Conservation (phyloP, 495 filamentous ascomycete genomes). For the Penicillium soppii region DNA sequence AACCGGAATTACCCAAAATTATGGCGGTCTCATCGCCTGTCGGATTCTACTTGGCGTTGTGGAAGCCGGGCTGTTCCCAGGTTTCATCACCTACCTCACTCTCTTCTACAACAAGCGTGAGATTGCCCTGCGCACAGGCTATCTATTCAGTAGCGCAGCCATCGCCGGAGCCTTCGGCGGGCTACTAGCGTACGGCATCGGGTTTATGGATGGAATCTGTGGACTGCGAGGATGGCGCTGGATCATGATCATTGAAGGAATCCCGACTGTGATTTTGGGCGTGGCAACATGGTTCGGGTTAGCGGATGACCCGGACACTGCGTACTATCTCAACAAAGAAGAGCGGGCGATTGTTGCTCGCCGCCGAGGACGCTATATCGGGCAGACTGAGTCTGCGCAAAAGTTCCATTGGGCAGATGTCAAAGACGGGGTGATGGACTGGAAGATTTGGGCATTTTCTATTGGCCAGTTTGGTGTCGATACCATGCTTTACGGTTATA, state of each 20-base stretch:
- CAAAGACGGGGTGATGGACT: conserved; percentile 52
- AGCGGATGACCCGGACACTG: conserved; percentile 63
- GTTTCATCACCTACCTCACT: conserved; percentile 66
- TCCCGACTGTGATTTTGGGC: conserved; percentile 65
- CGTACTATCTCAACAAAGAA: conserved; percentile 58
- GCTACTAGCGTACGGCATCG: conserved; percentile 71
- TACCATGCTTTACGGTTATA: conserved; percentile 76
- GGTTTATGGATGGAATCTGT: conserved; percentile 64
- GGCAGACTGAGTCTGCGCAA: conserved; percentile 58
- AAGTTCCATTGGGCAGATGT: conserved; percentile 60
- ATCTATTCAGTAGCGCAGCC: conserved; percentile 74
- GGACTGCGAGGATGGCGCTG: conserved; percentile 58
- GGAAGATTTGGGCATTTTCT: conserved; percentile 68
- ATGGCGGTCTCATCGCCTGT: conserved; percentile 54
- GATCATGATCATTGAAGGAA: conserved; percentile 68
- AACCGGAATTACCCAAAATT: conserved; percentile 62
- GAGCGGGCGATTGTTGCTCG: conserved; percentile 53
- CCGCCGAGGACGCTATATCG: conserved; percentile 50
- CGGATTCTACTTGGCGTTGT: conserved; percentile 55
- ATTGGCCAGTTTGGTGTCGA: conserved; percentile 65
- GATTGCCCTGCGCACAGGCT: conserved; percentile 70
- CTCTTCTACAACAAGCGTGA: conserved; percentile 75
- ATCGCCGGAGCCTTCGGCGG: conserved; percentile 76
- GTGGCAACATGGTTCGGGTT: conserved; percentile 60
- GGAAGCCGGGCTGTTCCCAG: conserved; percentile 55